Conservation (phyloP, 352 stramenopile genomes). For the Phytophthora syringae region DNA sequence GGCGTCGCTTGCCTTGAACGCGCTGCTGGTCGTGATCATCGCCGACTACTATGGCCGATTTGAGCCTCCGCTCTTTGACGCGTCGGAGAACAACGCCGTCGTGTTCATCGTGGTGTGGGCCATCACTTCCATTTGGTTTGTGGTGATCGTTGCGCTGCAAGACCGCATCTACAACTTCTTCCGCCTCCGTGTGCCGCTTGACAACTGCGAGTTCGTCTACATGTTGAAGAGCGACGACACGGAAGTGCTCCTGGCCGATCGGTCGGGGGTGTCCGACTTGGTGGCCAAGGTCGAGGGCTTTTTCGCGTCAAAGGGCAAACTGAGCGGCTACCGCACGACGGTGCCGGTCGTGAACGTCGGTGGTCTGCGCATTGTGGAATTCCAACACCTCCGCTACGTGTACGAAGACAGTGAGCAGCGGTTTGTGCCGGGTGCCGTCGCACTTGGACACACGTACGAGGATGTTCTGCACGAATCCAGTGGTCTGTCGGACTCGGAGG, state of each 20-base stretch:
- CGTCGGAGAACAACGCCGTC: conserved; percentile 55
- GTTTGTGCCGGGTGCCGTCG: conserved; percentile 58
- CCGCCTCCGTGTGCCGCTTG: conserved; percentile 45
- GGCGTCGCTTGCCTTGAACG: conserved; percentile 47
- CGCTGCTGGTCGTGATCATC: conserved; percentile 48
- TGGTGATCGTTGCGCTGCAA: conserved; percentile 47
- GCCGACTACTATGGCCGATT: conserved; percentile 58
- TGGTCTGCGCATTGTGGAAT: conserved; percentile 43
- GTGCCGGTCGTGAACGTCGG: no score
- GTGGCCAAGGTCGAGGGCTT: conserved; percentile 59
- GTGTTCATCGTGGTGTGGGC: conserved; percentile 71
- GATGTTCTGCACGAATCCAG: conserved; percentile 51
- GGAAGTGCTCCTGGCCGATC: conserved; percentile 63
- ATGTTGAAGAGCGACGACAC: conserved; percentile 67
- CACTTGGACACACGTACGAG: conserved; percentile 50
- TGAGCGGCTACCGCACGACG: conserved; percentile 46
- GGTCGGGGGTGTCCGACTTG: conserved; percentile 57
- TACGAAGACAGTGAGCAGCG: conserved; percentile 52
- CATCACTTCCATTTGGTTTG: conserved; percentile 58
- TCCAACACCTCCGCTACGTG: conserved; percentile 70
- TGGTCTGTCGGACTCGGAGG: conserved; percentile 49
- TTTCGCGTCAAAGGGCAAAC: conserved; percentile 56
- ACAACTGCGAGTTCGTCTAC: conserved; percentile 53
- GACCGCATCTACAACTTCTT: conserved; percentile 70
- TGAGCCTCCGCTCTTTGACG: conserved; percentile 41